Evolutionary conservation across 1,139 yeast species (phyloP), one percentile per base, ranked within the genome.

Genomic region (Pneumocystis wakefieldiae): DNA sequence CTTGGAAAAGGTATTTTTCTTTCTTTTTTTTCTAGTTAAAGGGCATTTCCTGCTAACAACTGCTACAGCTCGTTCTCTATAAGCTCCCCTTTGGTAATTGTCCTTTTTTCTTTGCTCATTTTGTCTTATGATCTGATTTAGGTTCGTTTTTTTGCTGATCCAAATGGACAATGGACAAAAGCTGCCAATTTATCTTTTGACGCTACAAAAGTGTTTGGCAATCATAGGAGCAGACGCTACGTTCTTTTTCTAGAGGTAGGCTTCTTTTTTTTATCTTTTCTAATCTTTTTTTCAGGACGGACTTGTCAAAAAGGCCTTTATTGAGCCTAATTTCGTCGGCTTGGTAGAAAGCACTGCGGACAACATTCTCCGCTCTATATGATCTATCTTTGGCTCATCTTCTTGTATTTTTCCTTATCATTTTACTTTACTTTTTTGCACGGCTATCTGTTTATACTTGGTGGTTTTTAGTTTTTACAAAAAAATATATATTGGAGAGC

Each of bases 291-390:
- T 24, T 2, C 10, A 42, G 55, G 28, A 89, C 68, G 95, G 95
- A 62, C 78, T 77, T 68, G 90, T 89, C 62, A 75, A 76, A 62
- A 75, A 83, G 68, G 77, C 83, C 55, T 86, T 85, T 72, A 82
- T 84, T 63, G 96, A 89, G 75, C 95, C 95, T 29, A 95, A 88
- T 71, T 83, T 83, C 74, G 83, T 85, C 63, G 82, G 91, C 14
- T 81, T 89, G 66, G 80, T 82, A 48, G 66, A 19, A 42, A 5
- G 28, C 7, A 19, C 8, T 19, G 55, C 55, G 8, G 55, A 42
- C 4, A 24, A 7, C 4, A 4, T 42, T 42, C 24, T 32, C 7
- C 8, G 6, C 7, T 4, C 35, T 32, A 32, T 32, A 32, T 32
- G 35, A 32, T 32, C 6, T 32, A 32, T 32, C 35, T 32, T 32